Evolutionary conservation across 768 basidiomycete genomes (phyloP).

Genomic region (Strobilomyces dryophilus): DNA sequence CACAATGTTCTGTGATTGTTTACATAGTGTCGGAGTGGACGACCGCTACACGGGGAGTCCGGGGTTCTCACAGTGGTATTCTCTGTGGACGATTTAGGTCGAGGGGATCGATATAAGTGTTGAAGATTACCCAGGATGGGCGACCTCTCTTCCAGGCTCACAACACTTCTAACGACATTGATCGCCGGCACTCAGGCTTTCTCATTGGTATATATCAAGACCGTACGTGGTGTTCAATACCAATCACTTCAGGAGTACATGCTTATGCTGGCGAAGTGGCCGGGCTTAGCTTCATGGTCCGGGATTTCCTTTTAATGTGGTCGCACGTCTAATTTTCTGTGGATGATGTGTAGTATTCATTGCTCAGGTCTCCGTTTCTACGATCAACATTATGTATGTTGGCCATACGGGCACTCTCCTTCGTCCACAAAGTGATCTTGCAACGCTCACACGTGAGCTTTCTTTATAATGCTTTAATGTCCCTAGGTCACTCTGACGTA

Average conservation of each 20-base stretch:
- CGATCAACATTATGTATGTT: conserved; percentile 23
- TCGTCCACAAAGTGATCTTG: neutral
- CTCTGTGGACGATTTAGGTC: neutral
- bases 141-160: neutral
- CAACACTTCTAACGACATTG: conserved; percentile 3
- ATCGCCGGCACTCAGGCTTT: neutral
- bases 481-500: neutral
- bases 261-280: conserved; percentile 19
- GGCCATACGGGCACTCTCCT: conserved; percentile 25
- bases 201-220: conserved; percentile 1
- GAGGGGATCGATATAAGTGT: neutral
- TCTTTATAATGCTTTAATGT: neutral
- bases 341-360: neutral
- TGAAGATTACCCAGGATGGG: neutral
- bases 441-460: conserved; percentile 15
- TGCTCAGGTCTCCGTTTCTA: conserved; percentile 7
- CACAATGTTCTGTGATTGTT: neutral
- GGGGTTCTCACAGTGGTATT: neutral
- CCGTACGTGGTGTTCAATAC: conserved; percentile 6
- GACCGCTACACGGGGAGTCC: neutral
- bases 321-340: conserved; percentile 5
- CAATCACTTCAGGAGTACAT: neutral
- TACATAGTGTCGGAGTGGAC: neutral
- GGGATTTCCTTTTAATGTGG: conserved; percentile 24
- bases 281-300: conserved; percentile 22